A percentile compares a stretch with the other conserved stretches of the same genome.
Conservation (phyloP, 2,329 filamentous ascomycete genomes). For the Nigrospora osmanthi region DNA sequence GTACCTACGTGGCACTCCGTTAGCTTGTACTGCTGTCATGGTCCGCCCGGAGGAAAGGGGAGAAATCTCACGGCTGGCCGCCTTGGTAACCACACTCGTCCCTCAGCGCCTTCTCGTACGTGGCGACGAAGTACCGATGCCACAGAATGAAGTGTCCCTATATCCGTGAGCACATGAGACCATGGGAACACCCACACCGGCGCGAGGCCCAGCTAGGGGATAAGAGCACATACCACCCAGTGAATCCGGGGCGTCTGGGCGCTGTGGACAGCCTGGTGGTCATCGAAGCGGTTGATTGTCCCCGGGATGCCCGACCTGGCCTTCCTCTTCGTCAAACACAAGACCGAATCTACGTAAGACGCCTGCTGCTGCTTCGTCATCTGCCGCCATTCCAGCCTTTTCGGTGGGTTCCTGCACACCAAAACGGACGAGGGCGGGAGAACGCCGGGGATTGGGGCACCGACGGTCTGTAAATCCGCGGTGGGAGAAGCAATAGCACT, state of each 20-base stretch:
- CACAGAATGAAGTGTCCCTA: not conserved
- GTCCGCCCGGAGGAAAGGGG: not conserved
- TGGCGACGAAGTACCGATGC: not conserved
- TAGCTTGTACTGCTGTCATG: too few relatives aligned
- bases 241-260: constrained; percentile 1
- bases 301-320: not conserved
- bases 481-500: too few relatives aligned
- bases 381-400: not conserved
- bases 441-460: too few relatives aligned
- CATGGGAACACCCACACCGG: too few relatives aligned
- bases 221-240: not conserved
- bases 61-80: not conserved
- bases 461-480: too few relatives aligned
- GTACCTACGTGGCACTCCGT: not conserved
- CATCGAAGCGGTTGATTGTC: constrained; percentile 3
- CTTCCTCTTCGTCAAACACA: not conserved
- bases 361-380: not conserved
- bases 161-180: not conserved
- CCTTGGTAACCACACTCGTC: not conserved
- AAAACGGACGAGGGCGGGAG: not conserved
- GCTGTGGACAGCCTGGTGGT: constrained; percentile 2
- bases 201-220: not conserved
- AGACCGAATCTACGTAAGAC: not conserved
- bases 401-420: not conserved
- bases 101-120: not conserved